Base-by-base conservation (phyloP, 805 yeast species). In the Candida maris region DNA sequence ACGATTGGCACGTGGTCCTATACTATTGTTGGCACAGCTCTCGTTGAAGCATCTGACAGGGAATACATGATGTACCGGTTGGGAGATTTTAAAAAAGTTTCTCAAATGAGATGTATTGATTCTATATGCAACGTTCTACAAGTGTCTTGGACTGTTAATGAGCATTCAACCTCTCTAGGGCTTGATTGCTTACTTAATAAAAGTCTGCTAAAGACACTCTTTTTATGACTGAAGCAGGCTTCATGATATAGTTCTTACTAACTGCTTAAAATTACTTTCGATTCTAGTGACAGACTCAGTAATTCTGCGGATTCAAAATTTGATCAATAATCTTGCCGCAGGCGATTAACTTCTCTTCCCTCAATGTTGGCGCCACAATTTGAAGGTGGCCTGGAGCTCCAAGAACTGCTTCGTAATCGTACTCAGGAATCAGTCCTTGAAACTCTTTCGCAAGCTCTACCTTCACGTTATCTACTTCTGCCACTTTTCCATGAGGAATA, bases 381-480 rank as follows among this genome's bases (percentile, higher is more conserved):
- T 79, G 85, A n/a, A 80, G 60, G 12, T 77, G 75, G 6, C 73
- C 77, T 0, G 81, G 76, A 22, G 79, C 73, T 4, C 81, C 85
- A 43, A 73, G 65, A 53, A 68, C 62, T 45, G 71, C 72, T 33
- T 58, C 69, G 3, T 79, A 70, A 38, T 76, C 70, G 54, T 73
- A 77, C 32, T 65, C 50, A 14, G 39, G 34, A 9, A 19, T n/a
- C 18, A 16, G 13, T 21, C 15, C 15, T 17, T 8, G n/a, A 10
- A 8, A 17, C 6, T 16, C 10, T 9, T 19, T 20, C n/a, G 17
- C 10, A 24, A 24, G 9, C 20, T 31, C 30, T 6, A 34, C 34
- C 55, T 52, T 16, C 48, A 31, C 30, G 12, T 22, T 12, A 48
- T 44, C 5, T 34, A 35, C n/a, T 6, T 65, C 40, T 10, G 43